phyloP scores from a whole-genome alignment of 2,329 filamentous ascomycete species.

The Fusarium coffeatum region DNA sequence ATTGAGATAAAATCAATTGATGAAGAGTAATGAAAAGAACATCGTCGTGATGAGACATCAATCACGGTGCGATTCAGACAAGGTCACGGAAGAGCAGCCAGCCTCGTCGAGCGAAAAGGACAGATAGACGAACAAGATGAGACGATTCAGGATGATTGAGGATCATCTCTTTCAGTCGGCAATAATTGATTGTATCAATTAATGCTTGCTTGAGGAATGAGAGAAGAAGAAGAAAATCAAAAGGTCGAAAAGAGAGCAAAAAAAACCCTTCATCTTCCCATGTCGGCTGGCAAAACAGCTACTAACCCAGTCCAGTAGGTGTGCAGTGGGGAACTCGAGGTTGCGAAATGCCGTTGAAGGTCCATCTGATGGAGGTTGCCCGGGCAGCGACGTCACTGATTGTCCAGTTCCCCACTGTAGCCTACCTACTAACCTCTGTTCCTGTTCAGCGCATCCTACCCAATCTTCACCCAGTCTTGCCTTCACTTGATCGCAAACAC shows the following conservation, averaged over 20 bases:
- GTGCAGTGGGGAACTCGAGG: constrained; percentile 11
- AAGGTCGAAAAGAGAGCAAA: background rate
- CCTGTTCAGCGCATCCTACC: background rate
- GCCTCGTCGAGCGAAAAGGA: constrained; percentile 9
- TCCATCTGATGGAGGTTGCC: constrained; percentile 40
- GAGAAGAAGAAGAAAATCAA: background rate
- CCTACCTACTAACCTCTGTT: background rate
- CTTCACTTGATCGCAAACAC: constrained; percentile 20
- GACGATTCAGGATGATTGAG: background rate
- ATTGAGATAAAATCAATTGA: constrained; percentile 4
- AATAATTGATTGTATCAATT: constrained; percentile 11
- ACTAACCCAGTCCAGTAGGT: constrained; percentile 31
- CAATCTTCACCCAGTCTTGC: constrained; percentile 5
- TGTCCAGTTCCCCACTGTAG: constrained; percentile 13
- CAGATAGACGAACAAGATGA: constrained; percentile 1
- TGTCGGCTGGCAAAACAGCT: constrained; percentile 18
- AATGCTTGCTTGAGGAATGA: background rate
- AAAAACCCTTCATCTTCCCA: constrained; percentile 27
- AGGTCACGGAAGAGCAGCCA: constrained; percentile 23
- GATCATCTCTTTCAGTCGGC: background rate
- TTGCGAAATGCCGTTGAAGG: constrained; percentile 5
- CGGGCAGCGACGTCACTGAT: constrained; percentile 48
- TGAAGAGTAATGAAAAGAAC: background rate
- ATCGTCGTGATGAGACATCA: constrained; percentile 19
- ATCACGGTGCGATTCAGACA: constrained; percentile 11